Base-by-base conservation (phyloP, 1,284 basidiomycete species). In the Rhizoctonia solani region DNA sequence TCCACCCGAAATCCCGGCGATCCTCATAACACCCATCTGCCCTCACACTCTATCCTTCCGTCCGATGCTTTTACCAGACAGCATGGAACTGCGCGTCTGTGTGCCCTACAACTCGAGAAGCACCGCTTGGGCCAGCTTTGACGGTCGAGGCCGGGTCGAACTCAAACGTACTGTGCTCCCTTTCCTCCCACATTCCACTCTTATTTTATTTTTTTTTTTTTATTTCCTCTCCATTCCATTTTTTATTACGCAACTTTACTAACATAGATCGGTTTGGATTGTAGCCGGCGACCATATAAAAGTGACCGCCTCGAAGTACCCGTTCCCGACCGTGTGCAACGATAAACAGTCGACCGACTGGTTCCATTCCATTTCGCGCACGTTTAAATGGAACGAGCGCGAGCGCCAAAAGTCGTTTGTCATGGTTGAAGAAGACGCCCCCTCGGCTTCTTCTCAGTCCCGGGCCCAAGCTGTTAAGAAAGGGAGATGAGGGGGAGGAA, bases 241-340 rank as follows among this genome's bases (percentile, higher is more conserved):
- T n/a, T n/a, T n/a, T n/a, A n/a, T n/a, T n/a, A n/a, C n/a, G n/a
- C n/a, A n/a, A n/a, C n/a, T n/a, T n/a, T n/a, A n/a, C n/a, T n/a
- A n/a, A n/a, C n/a, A n/a, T n/a, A n/a, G n/a, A n/a, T n/a, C n/a
- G n/a, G 49, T 9, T 21, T 46, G 44, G 42, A 50, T 39, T 70
- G 53, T 78, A 95, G 93, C 98, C 86, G 97, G 97, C 50, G 97
- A 99, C 76, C 97, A 99, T 76, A 98, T 99, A 81, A 99, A 97
- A 79, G 90, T 99, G 69, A 96, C 92, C 0, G 97, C 97, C 0
- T 98, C 95, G 3, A 94, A 91, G 75, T 99, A 95, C 77, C 97
- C 97, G 3, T 99, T 99, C 84, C 97, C 97, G 0, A 99, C 97
- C 0, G 94, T 99, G 4, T 98, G 95, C 75, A 93, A 93, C 9